phyloP scores from a whole-genome alignment of 495 filamentous ascomycete genomes.

The Xanthoparmelia taractica region DNA sequence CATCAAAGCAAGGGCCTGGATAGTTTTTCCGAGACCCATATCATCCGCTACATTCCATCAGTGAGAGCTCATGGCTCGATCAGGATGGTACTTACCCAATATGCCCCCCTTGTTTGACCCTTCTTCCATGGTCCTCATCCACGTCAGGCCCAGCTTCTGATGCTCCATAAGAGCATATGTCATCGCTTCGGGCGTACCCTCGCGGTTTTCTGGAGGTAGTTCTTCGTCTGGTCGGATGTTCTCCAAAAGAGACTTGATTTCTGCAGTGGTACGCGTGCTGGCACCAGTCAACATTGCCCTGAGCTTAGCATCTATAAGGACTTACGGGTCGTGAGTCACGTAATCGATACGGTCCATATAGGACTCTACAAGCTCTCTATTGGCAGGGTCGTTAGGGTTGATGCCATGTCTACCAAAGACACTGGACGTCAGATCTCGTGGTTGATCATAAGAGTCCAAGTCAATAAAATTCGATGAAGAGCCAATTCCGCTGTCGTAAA shows the following conservation, averaged over 20 bases:
- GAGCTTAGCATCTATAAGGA: background rate
- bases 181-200: constrained; percentile 68
- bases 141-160: constrained; percentile 73
- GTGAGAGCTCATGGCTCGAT: background rate
- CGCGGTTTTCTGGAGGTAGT: constrained; percentile 53
- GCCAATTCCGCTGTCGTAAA: constrained; percentile 11
- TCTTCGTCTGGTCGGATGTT: constrained; percentile 71
- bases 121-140: constrained; percentile 78
- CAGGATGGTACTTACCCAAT: constrained; percentile 9
- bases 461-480: constrained; percentile 11
- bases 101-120: constrained; percentile 74
- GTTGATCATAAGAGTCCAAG: constrained; percentile 6
- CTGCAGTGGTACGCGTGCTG: constrained; percentile 47
- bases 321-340: constrained; percentile 40
- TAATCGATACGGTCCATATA: constrained; percentile 30
- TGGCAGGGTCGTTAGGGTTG: constrained; percentile 21
- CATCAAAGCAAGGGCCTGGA: constrained; percentile 80
- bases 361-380: constrained; percentile 21
- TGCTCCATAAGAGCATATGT: constrained; percentile 68
- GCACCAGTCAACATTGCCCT: background rate
- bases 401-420: constrained; percentile 16
- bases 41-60: constrained; percentile 57
- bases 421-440: constrained; percentile 12
- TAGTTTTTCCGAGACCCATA: constrained; percentile 96
- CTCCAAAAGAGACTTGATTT: constrained; percentile 59